phyloP scores from a whole-genome alignment of 2,329 filamentous ascomycete genomes.

The Metarhizium sp. region DNA sequence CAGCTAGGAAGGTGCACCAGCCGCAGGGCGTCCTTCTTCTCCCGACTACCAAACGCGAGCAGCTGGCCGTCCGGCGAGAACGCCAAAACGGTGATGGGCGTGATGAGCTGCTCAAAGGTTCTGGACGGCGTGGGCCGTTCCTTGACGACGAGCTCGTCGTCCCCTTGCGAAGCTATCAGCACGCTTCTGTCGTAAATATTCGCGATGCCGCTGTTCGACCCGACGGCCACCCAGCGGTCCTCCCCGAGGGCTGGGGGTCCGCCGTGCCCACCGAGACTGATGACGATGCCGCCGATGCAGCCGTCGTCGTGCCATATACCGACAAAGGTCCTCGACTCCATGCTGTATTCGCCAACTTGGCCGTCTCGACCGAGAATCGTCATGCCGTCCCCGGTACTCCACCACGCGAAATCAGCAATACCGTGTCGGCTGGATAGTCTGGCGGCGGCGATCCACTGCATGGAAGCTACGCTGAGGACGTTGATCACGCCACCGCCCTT shows the following conservation, averaged over 20 bases:
- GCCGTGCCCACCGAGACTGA: constrained; percentile 65
- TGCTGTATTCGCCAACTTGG: constrained; percentile 81
- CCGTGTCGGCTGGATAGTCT: constrained; percentile 74
- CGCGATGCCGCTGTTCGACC: constrained; percentile 77
- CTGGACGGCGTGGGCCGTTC: constrained; percentile 62
- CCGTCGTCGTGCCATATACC: constrained; percentile 87
- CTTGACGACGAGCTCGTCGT: constrained; percentile 43
- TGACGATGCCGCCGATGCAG: constrained; percentile 72
- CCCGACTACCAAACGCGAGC: constrained; percentile 73
- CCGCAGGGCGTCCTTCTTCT: constrained; percentile 81
- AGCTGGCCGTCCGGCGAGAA: constrained; percentile 89
- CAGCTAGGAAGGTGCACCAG: constrained; percentile 86
- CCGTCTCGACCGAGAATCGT: constrained; percentile 78
- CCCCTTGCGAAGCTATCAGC: constrained; percentile 37
- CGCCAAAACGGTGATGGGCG: constrained; percentile 65
- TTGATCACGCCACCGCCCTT: constrained; percentile 88
- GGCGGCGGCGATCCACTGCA: constrained; percentile 81
- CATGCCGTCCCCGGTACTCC: constrained; percentile 73
- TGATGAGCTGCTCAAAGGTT: constrained; percentile 77
- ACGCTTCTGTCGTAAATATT: constrained; percentile 83
- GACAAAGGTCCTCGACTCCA: constrained; percentile 58
- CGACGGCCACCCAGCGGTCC: constrained; percentile 83
- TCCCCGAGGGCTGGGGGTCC: constrained; percentile 57
- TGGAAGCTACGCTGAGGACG: constrained; percentile 66
- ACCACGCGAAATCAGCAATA: constrained; percentile 89